Percentiles rank a stretch among this genome's conserved stretches.
Evolutionary conservation across 805 yeast species (phyloP).

Genomic region (Candida arabinofermentans): DNA sequence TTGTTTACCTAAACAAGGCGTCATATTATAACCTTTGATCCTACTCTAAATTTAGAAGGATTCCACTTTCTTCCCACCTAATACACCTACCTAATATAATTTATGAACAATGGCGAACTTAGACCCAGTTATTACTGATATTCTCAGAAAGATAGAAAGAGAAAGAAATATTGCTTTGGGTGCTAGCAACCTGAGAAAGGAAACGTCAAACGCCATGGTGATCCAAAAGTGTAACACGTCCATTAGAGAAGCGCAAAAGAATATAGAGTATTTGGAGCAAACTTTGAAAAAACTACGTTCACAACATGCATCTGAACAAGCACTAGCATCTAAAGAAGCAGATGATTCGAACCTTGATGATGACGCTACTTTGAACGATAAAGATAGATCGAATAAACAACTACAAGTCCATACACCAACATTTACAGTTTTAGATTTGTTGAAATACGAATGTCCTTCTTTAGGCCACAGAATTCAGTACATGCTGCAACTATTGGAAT

Average conservation of each 20-base stretch:
- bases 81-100: background rate
- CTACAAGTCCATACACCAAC: constrained; percentile 33
- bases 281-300: constrained; percentile 60
- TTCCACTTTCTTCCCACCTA: background rate
- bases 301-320: constrained; percentile 19
- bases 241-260: constrained; percentile 87
- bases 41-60: background rate
- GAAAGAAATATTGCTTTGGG: constrained; percentile 87
- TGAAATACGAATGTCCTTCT: constrained; percentile 91
- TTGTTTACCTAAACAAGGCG: background rate
- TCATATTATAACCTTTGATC: background rate
- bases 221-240: constrained; percentile 88
- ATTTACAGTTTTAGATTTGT: constrained; percentile 71
- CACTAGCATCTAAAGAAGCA: background rate
- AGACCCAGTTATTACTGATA: constrained; percentile 55
- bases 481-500: constrained; percentile 92
- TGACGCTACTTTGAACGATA: constrained; percentile 2
- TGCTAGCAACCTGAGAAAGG: constrained; percentile 73
- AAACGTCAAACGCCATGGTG: constrained; percentile 74
- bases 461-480: constrained; percentile 91
- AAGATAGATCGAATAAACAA: constrained; percentile 9
- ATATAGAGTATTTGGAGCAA: constrained; percentile 82
- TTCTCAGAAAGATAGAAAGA: constrained; percentile 79
- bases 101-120: constrained; percentile 12
- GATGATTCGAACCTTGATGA: constrained; percentile 1